Conservation (phyloP, 2,329 filamentous ascomycete species). For the Teratosphaeria gauchensis region DNA sequence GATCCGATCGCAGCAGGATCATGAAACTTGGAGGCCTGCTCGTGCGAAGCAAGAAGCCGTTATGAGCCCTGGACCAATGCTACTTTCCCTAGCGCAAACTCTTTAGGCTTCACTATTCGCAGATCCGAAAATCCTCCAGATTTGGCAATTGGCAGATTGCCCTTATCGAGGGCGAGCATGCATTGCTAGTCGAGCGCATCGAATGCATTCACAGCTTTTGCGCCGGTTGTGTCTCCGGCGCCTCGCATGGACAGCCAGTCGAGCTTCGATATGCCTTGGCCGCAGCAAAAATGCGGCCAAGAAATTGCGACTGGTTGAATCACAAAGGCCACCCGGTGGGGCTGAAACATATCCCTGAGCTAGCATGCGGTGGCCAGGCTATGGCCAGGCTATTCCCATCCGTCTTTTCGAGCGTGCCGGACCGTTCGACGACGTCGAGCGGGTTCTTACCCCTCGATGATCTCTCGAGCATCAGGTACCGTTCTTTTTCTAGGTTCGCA, state of each 20-base stretch:
- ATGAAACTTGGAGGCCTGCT: background rate
- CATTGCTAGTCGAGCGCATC: background rate
- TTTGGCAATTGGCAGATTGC: background rate
- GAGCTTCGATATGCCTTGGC: background rate
- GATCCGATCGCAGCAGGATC: background rate
- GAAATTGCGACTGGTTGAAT: background rate
- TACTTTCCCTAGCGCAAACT: background rate
- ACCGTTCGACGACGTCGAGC: background rate
- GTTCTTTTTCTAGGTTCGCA: background rate
- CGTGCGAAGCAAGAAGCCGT: background rate
- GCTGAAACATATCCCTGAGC: background rate
- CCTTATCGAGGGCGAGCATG: background rate
- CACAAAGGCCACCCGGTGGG: background rate
- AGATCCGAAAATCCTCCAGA: background rate
- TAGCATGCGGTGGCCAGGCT: background rate
- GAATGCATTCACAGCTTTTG: background rate
- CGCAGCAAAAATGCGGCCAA: background rate
- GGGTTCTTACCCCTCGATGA: background rate
- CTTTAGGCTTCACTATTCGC: background rate
- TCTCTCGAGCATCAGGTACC: background rate
- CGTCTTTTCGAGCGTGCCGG: background rate
- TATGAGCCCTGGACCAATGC: background rate
- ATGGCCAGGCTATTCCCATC: background rate
- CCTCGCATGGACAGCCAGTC: background rate
- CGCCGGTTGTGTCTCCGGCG: too few relatives aligned